Percentiles rank a stretch among this genome's conserved stretches.
These are phyloP conservation scores for Aciculosporium take DNA, from an alignment of 2,329 filamentous ascomycete genomes.

Conservation along the genomic window DNA sequence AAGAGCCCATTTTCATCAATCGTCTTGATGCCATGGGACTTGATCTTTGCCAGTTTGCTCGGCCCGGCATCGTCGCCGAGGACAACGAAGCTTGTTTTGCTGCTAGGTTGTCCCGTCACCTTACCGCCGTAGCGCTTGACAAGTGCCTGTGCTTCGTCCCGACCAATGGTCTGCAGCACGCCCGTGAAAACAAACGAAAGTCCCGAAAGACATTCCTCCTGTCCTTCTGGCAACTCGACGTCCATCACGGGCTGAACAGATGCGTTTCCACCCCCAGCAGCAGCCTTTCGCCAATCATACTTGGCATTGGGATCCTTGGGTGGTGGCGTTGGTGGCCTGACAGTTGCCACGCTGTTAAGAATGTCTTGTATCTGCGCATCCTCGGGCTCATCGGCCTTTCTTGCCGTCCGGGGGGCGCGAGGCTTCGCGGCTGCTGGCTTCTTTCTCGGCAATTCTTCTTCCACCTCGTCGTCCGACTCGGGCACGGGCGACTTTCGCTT, in stretches of 20 bases:
- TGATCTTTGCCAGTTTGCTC: slow-evolving; percentile 80
- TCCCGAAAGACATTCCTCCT: slow-evolving; percentile 79
- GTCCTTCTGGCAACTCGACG: slow-evolving; percentile 65
- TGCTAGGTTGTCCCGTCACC: slow-evolving; percentile 70
- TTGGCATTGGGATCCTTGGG: slow-evolving; percentile 55
- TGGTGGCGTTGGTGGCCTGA: slow-evolving; percentile 74
- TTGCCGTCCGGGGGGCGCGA: slow-evolving; percentile 41
- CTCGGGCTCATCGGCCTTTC: slow-evolving; percentile 53
- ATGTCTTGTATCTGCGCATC: slow-evolving; percentile 64
- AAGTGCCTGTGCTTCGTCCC: slow-evolving; percentile 71
- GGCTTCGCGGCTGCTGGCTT: slow-evolving; percentile 44
- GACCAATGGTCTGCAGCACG: slow-evolving; percentile 61
- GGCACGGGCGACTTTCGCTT: slow-evolving; percentile 45
- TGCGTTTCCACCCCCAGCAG: slow-evolving; percentile 42
- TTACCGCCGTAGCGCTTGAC: slow-evolving; percentile 94
- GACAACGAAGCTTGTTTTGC: slow-evolving; percentile 88
- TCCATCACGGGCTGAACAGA: slow-evolving; percentile 46
- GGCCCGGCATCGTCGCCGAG: slow-evolving; percentile 84
- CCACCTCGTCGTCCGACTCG: slow-evolving; percentile 43
- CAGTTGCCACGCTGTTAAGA: slow-evolving; percentile 70
- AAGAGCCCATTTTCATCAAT: slow-evolving; percentile 92
- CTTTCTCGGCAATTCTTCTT: slow-evolving; percentile 41
- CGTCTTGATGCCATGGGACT: slow-evolving; percentile 65
- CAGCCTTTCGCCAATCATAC: slow-evolving; percentile 61
- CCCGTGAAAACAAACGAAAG: slow-evolving; percentile 94